phyloP scores from a whole-genome alignment of 2,329 filamentous ascomycete species.

The Microsporum canis region DNA sequence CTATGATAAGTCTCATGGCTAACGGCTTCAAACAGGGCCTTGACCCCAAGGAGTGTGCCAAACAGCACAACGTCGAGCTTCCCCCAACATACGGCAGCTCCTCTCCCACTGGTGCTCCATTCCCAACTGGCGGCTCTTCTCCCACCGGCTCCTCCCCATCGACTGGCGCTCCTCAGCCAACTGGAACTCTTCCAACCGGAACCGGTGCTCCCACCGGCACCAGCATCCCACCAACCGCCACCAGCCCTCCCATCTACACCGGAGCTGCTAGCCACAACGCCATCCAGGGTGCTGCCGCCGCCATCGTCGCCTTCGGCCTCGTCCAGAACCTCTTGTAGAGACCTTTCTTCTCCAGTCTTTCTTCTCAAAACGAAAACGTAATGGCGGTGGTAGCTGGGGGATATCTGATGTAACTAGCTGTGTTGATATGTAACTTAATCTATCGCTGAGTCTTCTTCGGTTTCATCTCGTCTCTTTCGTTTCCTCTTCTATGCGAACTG shows the following conservation, averaged over 20 bases:
- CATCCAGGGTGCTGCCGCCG: slow-evolving; percentile 6
- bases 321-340: slow-evolving; percentile 5
- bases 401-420: slow-evolving; percentile 50
- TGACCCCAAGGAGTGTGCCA: slow-evolving; percentile 11
- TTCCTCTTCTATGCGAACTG: not conserved
- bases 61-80: slow-evolving; percentile 8
- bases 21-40: slow-evolving; percentile 6
- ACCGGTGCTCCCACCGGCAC: not conserved
- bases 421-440: slow-evolving; percentile 17
- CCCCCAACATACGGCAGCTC: slow-evolving; percentile 1
- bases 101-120: not conserved
- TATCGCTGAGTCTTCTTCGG: not conserved
- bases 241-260: slow-evolving; percentile 6
- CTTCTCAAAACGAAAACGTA: not conserved
- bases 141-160: not conserved
- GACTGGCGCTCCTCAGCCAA: not conserved
- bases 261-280: slow-evolving; percentile 9
- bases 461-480: not conserved
- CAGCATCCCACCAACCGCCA: not conserved
- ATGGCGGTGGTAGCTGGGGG: slow-evolving; percentile 70
- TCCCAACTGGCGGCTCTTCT: not conserved
- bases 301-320: slow-evolving; percentile 10
- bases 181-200: not conserved
- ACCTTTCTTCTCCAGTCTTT: not conserved
- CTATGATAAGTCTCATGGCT: not conserved